A percentile compares a stretch with the other conserved stretches of the same genome.
These are phyloP conservation scores for Nakazawaea wickerhamii DNA, from an alignment of 805 yeast genomes.

Conservation along the genomic window DNA sequence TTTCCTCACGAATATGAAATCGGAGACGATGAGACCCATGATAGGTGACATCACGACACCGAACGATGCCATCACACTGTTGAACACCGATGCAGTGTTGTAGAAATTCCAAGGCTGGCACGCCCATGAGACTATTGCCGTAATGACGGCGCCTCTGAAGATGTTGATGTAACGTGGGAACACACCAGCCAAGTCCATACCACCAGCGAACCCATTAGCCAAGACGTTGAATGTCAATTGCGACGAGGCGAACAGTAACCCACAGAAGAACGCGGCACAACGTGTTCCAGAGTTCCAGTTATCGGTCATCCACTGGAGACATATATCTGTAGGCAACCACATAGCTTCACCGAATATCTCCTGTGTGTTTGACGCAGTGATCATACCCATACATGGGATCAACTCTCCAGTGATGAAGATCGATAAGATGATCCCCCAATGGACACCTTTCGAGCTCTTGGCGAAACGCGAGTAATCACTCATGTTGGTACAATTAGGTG, in stretches of 20 bases:
- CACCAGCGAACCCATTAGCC: conserved; percentile 38
- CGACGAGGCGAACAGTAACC: conserved; percentile 30
- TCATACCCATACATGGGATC: conserved; percentile 40
- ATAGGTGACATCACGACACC: conserved; percentile 37
- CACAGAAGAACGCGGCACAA: conserved; percentile 44
- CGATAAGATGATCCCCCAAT: conserved; percentile 24
- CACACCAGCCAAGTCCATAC: conserved; percentile 46
- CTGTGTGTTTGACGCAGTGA: conserved; percentile 39
- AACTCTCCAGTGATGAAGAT: conserved; percentile 33
- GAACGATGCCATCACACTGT: conserved; percentile 32
- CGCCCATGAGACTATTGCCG: conserved; percentile 28
- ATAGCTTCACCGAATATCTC: conserved; percentile 32
- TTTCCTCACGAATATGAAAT: conserved; percentile 34
- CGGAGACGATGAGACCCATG: conserved; percentile 32
- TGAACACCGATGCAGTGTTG: conserved; percentile 30
- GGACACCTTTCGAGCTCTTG: conserved; percentile 16
- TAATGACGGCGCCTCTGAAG: conserved; percentile 40
- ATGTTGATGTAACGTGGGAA: conserved; percentile 39
- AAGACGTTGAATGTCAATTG: conserved; percentile 36
- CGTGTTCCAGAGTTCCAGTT: conserved; percentile 32
- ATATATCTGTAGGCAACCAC: conserved; percentile 43
- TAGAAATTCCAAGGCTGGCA: conserved; percentile 37
- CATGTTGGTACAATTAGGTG: conserved; percentile 34
- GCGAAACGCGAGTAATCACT: conserved; percentile 34
- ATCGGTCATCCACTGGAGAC: conserved; percentile 34